Evolutionary conservation across 441 rosid genomes (phyloP).

Genomic region (Bocquillonia castaneifolia): DNA sequence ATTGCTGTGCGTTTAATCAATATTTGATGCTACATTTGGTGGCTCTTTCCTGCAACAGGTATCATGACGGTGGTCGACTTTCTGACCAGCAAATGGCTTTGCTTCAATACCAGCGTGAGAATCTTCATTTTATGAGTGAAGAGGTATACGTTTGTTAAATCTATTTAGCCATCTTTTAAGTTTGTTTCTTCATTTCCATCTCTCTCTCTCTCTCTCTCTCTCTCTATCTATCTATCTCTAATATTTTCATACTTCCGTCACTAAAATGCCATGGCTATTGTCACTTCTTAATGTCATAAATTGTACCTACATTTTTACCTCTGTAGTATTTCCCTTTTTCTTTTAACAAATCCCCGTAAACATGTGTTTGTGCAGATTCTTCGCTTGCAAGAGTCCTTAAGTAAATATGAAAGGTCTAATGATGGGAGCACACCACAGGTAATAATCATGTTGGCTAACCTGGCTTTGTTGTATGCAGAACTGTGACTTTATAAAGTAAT

Average conservation of each 20-base stretch:
- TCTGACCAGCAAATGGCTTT: constrained; percentile 99
- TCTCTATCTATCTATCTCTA: too few species aligned
- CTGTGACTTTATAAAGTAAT: not conserved
- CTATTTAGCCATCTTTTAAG: constrained; percentile 5
- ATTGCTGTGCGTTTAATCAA: not conserved
- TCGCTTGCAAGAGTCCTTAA: constrained; percentile 80
- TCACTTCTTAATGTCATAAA: constrained; percentile 2
- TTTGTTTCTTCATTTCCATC: not conserved
- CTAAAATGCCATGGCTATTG: constrained; percentile 12
- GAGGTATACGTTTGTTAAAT: constrained; percentile 46
- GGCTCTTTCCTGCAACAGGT: constrained; percentile 42
- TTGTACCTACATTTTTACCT: not conserved
- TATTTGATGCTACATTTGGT: constrained; percentile 9
- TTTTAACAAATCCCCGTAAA: not conserved
- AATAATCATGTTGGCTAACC: constrained; percentile 21
- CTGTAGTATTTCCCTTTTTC: constrained; percentile 5
- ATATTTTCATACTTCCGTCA: constrained; percentile 13
- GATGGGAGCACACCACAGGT: constrained; percentile 93
- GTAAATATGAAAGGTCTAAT: constrained; percentile 81
- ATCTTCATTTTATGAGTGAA: constrained; percentile 89
- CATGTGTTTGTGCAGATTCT: constrained; percentile 52
- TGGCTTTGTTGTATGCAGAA: constrained; percentile 13
- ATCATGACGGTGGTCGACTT: constrained; percentile 92
- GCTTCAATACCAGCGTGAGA: constrained; percentile 94
- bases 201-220: not conserved